Percentiles rank a stretch among this genome's conserved stretches.
Conservation (phyloP, 148 eudicot genomes). For the Diospyros lotus region DNA sequence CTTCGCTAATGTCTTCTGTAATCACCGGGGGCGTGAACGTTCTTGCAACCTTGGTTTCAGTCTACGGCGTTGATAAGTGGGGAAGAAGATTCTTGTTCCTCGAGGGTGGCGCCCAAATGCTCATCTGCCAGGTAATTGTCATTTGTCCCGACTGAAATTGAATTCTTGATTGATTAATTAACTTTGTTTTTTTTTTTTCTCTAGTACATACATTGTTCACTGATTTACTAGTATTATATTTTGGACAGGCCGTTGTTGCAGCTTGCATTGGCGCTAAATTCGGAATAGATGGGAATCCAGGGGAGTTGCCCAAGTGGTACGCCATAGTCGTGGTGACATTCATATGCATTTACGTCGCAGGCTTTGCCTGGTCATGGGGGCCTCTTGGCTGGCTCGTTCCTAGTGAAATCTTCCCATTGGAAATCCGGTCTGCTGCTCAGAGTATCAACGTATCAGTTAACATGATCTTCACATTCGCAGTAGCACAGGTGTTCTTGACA, state of each 20-base stretch:
- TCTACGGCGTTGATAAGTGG: slow-evolving; percentile 64
- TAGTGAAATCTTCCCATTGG: slow-evolving; percentile 78
- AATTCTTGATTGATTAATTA: neutral
- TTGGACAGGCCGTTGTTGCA: slow-evolving; percentile 48
- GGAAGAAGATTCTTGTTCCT: slow-evolving; percentile 71
- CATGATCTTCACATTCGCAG: slow-evolving; percentile 71
- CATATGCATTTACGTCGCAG: slow-evolving; percentile 72
- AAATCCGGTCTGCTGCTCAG: slow-evolving; percentile 76
- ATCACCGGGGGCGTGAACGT: slow-evolving; percentile 69
- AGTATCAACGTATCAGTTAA: slow-evolving; percentile 69
- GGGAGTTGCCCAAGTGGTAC: slow-evolving; percentile 55
- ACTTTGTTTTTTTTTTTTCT: neutral
- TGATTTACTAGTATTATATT: neutral
- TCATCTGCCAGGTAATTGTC: slow-evolving; percentile 63
- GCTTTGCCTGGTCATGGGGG: slow-evolving; percentile 93
- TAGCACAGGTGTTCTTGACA: slow-evolving; percentile 62
- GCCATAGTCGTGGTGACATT: slow-evolving; percentile 68
- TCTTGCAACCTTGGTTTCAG: slow-evolving; percentile 57
- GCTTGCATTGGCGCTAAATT: slow-evolving; percentile 56
- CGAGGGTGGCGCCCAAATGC: slow-evolving; percentile 75
- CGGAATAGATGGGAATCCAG: slow-evolving; percentile 43
- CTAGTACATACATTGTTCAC: neutral
- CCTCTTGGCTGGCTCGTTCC: slow-evolving; percentile 86
- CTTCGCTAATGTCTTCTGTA: slow-evolving; percentile 70
- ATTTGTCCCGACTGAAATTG: no score